Conservation (phyloP, 345 rosid species). For the Euclidium syriacum region DNA sequence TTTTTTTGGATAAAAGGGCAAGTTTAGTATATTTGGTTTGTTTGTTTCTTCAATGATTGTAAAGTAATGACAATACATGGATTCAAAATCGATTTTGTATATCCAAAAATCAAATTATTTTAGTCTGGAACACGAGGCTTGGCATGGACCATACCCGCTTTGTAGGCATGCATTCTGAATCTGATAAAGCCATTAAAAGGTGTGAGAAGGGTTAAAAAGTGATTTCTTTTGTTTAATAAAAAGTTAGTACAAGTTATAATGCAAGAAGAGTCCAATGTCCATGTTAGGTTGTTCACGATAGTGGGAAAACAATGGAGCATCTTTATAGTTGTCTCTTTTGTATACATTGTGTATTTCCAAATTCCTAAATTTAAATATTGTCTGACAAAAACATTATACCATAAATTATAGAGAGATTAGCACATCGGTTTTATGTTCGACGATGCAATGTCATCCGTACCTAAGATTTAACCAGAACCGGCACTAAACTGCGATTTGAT, state of each 20-base stretch:
- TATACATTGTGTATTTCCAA: slow-evolving; percentile 14
- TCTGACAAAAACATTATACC: too few relatives aligned
- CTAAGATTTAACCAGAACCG: slow-evolving; percentile 5
- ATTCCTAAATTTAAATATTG: not conserved
- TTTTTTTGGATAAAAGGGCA: too few relatives aligned
- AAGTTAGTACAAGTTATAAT: slow-evolving; percentile 19
- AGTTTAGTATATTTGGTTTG: slow-evolving; percentile 20
- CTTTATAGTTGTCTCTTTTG: slow-evolving; percentile 32
- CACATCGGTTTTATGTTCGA: slow-evolving; percentile 2
- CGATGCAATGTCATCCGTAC: not conserved
- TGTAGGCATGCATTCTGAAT: slow-evolving; percentile 35
- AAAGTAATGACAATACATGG: slow-evolving; percentile 24
- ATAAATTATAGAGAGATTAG: not conserved
- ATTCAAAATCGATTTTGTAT: not conserved
- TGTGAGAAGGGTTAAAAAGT: slow-evolving; percentile 45
- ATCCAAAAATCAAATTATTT: not conserved
- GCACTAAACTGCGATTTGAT: not conserved
- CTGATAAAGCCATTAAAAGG: slow-evolving; percentile 34
- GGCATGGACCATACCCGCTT: slow-evolving; percentile 19
- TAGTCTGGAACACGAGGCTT: slow-evolving; percentile 15
- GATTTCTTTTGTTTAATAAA: slow-evolving; percentile 10
- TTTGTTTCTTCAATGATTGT: slow-evolving; percentile 22
- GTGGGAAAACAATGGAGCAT: slow-evolving; percentile 42
- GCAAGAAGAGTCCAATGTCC: slow-evolving; percentile 20
- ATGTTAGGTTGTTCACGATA: slow-evolving; percentile 32